Conservation (phyloP, 495 filamentous ascomycete genomes). For the Chaetomium cochliodes region DNA sequence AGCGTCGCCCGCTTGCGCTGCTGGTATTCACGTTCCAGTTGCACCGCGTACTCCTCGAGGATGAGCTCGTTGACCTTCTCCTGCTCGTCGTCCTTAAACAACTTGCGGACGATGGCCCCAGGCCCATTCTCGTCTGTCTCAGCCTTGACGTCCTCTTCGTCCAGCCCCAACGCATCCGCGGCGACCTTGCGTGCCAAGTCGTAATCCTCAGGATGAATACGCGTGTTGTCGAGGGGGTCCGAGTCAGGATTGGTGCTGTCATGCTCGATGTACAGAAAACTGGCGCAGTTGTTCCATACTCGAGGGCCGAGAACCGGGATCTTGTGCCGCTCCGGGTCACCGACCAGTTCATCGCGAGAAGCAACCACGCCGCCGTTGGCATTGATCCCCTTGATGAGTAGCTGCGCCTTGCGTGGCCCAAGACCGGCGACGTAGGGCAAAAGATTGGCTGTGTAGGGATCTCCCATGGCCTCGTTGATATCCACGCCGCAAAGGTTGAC, state of each 20-base stretch:
- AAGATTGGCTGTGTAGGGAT: conserved; percentile 77
- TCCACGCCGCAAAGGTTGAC: conserved; percentile 95
- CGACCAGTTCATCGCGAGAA: conserved; percentile 80
- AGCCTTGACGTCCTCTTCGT: conserved; percentile 96
- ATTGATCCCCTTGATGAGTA: conserved; percentile 86
- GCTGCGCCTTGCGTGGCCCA: conserved; percentile 85
- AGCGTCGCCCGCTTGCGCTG: conserved; percentile 94
- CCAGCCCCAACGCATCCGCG: conserved; percentile 90
- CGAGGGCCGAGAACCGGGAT: conserved; percentile 79
- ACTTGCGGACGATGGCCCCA: conserved; percentile 84
- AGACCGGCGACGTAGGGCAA: conserved; percentile 90
- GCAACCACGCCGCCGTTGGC: conserved; percentile 77
- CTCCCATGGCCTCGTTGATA: conserved; percentile 82
- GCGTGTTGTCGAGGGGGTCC: conserved; percentile 92
- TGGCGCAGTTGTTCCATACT: conserved; percentile 95
- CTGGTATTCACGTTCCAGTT: conserved; percentile 86
- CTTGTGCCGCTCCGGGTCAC: conserved; percentile 73
- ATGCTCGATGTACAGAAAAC: conserved; percentile 86
- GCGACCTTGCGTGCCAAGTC: conserved; percentile 97
- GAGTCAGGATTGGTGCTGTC: conserved; percentile 73
- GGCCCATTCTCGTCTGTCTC: conserved; percentile 85
- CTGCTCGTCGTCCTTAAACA: conserved; percentile 85
- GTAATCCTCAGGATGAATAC: conserved; percentile 97
- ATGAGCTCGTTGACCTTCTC: conserved; percentile 96
- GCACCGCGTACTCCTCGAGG: conserved; percentile 93